Base-by-base conservation (phyloP, 2,329 filamentous ascomycete genomes). In the Berkeleyomyces basicola region DNA sequence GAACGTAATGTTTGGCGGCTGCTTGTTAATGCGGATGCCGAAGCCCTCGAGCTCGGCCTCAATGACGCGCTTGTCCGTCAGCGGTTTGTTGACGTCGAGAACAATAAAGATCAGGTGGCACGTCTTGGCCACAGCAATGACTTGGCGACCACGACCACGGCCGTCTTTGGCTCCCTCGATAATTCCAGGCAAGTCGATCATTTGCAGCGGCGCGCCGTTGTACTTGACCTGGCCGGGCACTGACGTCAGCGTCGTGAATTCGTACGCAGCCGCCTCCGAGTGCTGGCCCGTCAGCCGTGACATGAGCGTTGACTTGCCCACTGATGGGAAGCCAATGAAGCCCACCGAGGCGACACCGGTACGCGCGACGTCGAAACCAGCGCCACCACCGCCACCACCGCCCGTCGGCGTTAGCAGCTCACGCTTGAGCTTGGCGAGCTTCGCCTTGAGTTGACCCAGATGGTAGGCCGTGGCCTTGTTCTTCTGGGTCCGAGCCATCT, bases 91-190 rank as follows among this genome's bases (percentile, higher is more conserved):
- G 70, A 99, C 93, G 71, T 99, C 93, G 62, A 99, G 80, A 58
- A 99, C 90, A 71, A 99, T 99, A 75, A 97, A 97, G 70, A 99
- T 99, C 69, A 99, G 77, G 79, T 99, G 88, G 77, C 93, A 99
- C 16, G 93, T 97, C 79, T 99, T 99, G 65, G 93, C 92, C 58
- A 99, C 93, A 7, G 93, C 93, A 77, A 99, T 99, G 71, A 99
- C 93, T 77, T 99, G 93, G 69, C 92, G 85, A 80, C 93, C 93
- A 79, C 93, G 85, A 77, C 93, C 93, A 72, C 96, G 95, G 67
- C 93, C 93, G 73, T 99, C 93, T 75, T 99, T 97, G 69, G 93
- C 93, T 71, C 93, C 93, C 74, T 97, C 89, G 68, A 99, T 99
- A 70, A 99, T 99, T 83, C 93, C 93, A 1, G 93, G 93, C 71